Conservation (phyloP, 371 early-diverging fungal genomes). For the Chytridiales sp. region DNA sequence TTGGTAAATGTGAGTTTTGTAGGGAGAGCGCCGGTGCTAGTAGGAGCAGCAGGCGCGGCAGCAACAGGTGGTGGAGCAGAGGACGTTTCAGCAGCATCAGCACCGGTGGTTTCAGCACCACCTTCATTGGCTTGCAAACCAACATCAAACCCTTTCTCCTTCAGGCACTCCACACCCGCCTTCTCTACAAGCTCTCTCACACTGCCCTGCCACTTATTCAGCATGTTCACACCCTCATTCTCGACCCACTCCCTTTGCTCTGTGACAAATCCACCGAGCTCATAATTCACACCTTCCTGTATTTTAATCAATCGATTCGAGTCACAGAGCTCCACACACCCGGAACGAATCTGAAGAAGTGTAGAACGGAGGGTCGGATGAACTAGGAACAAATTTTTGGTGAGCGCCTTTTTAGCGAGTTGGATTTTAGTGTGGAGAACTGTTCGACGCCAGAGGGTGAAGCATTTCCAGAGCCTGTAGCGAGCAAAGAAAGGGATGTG, state of each 20-base stretch:
- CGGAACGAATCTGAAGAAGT: conserved; percentile 33
- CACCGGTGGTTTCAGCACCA: background rate
- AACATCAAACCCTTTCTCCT: conserved; percentile 50
- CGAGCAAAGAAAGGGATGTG: conserved; percentile 50
- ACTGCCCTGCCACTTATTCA: conserved; percentile 39
- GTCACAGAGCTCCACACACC: conserved; percentile 32
- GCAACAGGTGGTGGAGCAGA: no score
- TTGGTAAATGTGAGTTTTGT: conserved; percentile 54
- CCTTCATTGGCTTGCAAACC: conserved; percentile 19
- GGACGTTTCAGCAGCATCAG: conserved; percentile 1
- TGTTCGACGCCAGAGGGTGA: conserved; percentile 49
- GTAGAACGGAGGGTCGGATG: conserved; percentile 45
- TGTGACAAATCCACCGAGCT: conserved; percentile 45
- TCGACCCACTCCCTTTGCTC: conserved; percentile 47
- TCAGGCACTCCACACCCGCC: conserved; percentile 44
- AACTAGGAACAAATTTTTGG: conserved; percentile 44
- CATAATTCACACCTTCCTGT: conserved; percentile 32
- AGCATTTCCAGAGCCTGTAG: conserved; percentile 55
- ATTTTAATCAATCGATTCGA: conserved; percentile 32
- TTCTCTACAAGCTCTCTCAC: conserved; percentile 39
- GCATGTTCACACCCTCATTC: conserved; percentile 9
- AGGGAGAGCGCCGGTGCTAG: background rate
- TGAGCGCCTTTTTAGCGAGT: conserved; percentile 34
- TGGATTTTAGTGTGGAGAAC: conserved; percentile 51
- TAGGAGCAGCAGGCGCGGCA: no score